A percentile compares a stretch with the other conserved stretches of the same genome.
Evolutionary conservation across 495 filamentous ascomycete genomes (phyloP).

Genomic region (Alectoria sarmentosa): DNA sequence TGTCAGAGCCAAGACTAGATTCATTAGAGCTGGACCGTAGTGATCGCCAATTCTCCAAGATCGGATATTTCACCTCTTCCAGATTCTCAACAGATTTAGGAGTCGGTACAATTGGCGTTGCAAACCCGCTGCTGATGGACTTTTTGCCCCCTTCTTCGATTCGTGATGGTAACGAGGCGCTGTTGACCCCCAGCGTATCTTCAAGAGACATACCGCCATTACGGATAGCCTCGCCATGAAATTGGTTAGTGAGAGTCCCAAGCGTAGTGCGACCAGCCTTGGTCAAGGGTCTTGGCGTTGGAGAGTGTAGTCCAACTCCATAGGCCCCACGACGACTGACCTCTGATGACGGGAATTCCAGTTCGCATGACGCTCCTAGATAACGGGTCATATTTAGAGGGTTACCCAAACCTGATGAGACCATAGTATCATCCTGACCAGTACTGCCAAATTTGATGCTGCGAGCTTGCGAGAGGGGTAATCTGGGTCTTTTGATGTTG

Average conservation of each 20-base stretch:
- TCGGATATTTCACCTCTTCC: neutral
- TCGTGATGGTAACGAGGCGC: neutral
- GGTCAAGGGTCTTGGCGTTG: neutral
- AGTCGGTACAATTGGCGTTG: neutral
- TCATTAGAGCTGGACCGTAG: neutral
- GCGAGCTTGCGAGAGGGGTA: slow-evolving; percentile 21
- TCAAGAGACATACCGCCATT: neutral
- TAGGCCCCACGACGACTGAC: neutral
- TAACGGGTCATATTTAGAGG: neutral
- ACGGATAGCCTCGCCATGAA: neutral
- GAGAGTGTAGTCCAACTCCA: neutral
- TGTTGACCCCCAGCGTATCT: neutral
- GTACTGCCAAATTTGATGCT: slow-evolving; percentile 15
- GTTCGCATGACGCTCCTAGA: neutral
- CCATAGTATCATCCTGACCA: neutral
- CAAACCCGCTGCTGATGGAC: slow-evolving; percentile 17
- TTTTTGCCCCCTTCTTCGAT: neutral
- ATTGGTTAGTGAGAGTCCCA: neutral
- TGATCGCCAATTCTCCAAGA: slow-evolving; percentile 1
- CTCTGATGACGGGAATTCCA: neutral
- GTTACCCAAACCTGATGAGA: neutral
- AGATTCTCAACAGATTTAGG: neutral
- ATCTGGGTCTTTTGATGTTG: slow-evolving; percentile 19
- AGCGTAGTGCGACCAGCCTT: neutral
- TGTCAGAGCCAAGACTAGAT: neutral